Base-by-base conservation (phyloP, 1,284 basidiomycete species). In the Porodaedalea pini region DNA sequence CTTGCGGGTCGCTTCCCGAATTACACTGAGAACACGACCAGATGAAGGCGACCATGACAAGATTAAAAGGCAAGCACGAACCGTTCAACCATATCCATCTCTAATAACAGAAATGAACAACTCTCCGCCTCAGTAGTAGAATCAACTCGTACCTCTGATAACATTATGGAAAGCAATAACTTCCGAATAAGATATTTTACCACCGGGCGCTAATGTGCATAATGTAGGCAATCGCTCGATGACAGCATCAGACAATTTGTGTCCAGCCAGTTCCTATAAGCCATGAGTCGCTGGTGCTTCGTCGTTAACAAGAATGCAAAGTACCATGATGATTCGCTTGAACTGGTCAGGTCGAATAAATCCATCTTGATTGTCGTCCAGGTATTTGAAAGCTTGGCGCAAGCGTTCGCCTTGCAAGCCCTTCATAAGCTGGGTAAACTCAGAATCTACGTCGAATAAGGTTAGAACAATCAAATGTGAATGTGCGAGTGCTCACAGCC, bases 361-460 rank as follows among this genome's bases (percentile, higher is more conserved):
- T 50, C 94, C 94, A 68, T 94, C 90, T 67, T 88, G 83, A 67
- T 95, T 88, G 60, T 80, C 77, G 73, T 97, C 94, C 68, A 97
- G 79, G 73, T 86, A 84, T 73, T 85, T 90, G 79, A 97, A 97
- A 31, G 93, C 89, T 75, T 98, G 94, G 62, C 94, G 86, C 59
- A 97, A 79, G 48, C 94, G 87, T 73, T 98, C 94, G 66, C 94
- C 94, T 76, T 96, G 94, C 60, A 97, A 81, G 44, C 93, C 94
- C 73, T 96, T 97, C 92, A 98, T 96, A 62, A 98, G 76, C 74
- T 93, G 92, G 34, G 93, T 96, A 74, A 97, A 97, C 73, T 97
- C 94, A 69, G 90, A 88, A 75, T 94, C 91, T 94, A 63, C 37
- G 15, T 34, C 49, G 55, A 39, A 21, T 47, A 45, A 50, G 13